phyloP scores from a whole-genome alignment of 1,284 basidiomycete genomes.

The Ceratobasidium sp. region DNA sequence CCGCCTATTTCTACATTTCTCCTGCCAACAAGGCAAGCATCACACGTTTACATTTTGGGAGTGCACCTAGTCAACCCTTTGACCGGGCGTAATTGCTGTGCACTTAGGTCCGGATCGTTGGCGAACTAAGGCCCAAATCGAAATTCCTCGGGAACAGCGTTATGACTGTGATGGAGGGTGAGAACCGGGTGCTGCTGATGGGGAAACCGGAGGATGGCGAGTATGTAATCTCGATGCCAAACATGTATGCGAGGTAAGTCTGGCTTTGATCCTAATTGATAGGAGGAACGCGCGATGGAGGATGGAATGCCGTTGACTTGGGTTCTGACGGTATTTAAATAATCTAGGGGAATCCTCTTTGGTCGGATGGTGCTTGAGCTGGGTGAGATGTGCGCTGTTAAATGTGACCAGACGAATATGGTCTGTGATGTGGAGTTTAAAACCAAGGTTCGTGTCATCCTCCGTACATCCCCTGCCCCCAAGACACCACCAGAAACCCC shows the following conservation, averaged over 20 bases:
- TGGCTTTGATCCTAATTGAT: slow-evolving; percentile 21
- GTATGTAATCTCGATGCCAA: slow-evolving; percentile 93
- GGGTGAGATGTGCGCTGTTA: slow-evolving; percentile 89
- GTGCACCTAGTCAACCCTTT: not conserved
- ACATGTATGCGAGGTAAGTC: slow-evolving; percentile 68
- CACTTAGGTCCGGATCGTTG: slow-evolving; percentile 72
- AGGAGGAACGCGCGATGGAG: not conserved
- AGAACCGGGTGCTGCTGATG: slow-evolving; percentile 87
- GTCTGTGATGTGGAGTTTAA: slow-evolving; percentile 95
- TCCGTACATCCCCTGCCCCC: not conserved
- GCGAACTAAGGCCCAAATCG: slow-evolving; percentile 95
- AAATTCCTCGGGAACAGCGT: slow-evolving; percentile 98
- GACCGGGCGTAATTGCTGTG: slow-evolving; percentile 7
- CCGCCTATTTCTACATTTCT: slow-evolving; percentile 96
- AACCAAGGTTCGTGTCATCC: slow-evolving; percentile 76
- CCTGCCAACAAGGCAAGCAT: slow-evolving; percentile 82
- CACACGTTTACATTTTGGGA: not conserved
- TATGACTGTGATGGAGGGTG: slow-evolving; percentile 95
- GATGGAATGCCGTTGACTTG: not conserved
- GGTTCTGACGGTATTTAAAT: slow-evolving; percentile 15
- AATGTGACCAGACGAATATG: slow-evolving; percentile 82
- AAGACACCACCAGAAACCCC: not conserved
- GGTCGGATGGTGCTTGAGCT: slow-evolving; percentile 99
- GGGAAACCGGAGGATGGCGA: slow-evolving; percentile 88
- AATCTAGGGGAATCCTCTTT: slow-evolving; percentile 93